Evolutionary conservation across 2,329 filamentous ascomycete species (phyloP).

Genomic region (Dothistroma pini): DNA sequence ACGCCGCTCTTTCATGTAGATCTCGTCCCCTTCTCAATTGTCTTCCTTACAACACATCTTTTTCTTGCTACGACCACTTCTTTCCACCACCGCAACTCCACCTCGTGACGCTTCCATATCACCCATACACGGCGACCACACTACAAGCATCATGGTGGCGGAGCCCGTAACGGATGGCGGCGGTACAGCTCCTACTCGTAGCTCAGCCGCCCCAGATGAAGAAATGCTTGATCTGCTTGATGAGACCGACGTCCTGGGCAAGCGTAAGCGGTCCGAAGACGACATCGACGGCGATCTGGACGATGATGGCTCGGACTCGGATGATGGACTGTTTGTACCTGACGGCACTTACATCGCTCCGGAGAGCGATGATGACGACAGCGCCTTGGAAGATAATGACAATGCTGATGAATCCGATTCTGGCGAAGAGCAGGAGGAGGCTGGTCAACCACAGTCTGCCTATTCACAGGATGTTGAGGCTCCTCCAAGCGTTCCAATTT

Average conservation of each 20-base stretch:
- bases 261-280: slow-evolving; percentile 10
- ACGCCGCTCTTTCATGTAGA: too few species aligned
- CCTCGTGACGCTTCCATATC: background rate
- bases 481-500: slow-evolving; percentile 9
- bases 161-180: background rate
- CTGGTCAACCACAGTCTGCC: background rate
- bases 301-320: background rate
- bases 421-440: background rate
- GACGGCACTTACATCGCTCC: background rate
- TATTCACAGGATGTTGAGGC: slow-evolving; percentile 10
- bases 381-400: slow-evolving; percentile 1
- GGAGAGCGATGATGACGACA: slow-evolving; percentile 1
- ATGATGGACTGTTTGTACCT: background rate
- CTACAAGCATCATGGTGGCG: background rate
- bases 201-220: background rate
- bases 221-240: background rate
- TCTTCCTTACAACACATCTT: too few species aligned
- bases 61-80: too few species aligned
- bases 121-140: background rate
- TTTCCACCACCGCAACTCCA: too few species aligned
- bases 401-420: slow-evolving; percentile 2
- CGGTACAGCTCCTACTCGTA: background rate
- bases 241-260: background rate
- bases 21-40: too few species aligned
- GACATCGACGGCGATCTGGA: slow-evolving; percentile 1